Evolutionary conservation across 345 rosid species (phyloP).

Genomic region (Hypericum perforatum): DNA sequence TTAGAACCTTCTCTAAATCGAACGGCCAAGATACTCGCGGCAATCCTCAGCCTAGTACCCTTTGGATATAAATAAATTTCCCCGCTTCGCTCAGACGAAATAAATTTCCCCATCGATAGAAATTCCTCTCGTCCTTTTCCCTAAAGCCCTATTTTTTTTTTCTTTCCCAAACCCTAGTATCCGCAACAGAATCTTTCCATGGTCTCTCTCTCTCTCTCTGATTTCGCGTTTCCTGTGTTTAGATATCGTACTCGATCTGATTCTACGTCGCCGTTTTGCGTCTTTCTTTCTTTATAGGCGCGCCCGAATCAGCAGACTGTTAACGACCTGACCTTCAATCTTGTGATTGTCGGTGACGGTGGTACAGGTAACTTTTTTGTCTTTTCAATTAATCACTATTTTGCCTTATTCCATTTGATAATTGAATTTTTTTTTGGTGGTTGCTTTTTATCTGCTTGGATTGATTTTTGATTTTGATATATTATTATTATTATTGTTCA

Average conservation of each 20-base stretch:
- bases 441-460: background rate
- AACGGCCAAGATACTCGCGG: slow-evolving; percentile 17
- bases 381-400: too few relatives aligned
- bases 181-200: too few relatives aligned
- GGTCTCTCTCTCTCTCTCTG: background rate
- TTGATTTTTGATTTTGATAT: background rate
- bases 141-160: too few relatives aligned
- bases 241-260: background rate
- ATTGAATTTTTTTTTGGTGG: background rate
- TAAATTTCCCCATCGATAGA: too few relatives aligned
- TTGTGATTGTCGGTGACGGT: slow-evolving; percentile 84
- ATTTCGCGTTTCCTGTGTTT: too few relatives aligned
- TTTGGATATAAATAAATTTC: too few relatives aligned
- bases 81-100: too few relatives aligned
- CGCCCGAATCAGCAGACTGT: slow-evolving; percentile 32
- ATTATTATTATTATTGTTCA: too few relatives aligned
- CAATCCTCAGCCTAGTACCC: too few relatives aligned
- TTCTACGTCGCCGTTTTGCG: background rate
- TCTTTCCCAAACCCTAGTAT: too few relatives aligned
- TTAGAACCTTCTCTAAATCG: slow-evolving; percentile 1
- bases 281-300: slow-evolving; percentile 25
- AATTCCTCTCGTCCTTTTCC: too few relatives aligned
- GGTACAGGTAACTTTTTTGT: slow-evolving; percentile 97
- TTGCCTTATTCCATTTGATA: background rate
- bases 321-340: slow-evolving; percentile 72